These are phyloP conservation scores for Nitzschia inconspicua DNA, from an alignment of 108 stramenopile species.

Conservation along the genomic window DNA sequence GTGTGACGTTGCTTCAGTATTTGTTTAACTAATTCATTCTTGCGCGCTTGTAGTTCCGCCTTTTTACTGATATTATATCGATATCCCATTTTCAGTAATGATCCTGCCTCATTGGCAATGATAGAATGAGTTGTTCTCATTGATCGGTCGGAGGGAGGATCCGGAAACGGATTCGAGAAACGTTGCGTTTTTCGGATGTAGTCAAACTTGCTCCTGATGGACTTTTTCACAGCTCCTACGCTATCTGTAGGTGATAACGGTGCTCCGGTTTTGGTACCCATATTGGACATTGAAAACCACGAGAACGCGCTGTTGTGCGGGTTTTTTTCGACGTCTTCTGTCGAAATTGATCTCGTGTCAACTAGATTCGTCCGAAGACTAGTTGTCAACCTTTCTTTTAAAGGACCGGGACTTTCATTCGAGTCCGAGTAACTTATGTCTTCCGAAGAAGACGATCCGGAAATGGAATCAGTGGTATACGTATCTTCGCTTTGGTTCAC, in stretches of 20 bases:
- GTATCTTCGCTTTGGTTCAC: neutral
- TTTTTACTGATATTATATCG: neutral
- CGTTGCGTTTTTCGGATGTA: neutral
- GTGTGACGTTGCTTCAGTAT: slow-evolving; percentile 2
- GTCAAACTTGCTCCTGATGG: neutral
- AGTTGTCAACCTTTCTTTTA: neutral
- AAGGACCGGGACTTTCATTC: neutral
- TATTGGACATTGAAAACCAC: neutral
- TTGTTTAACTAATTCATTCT: neutral
- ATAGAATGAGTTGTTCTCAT: slow-evolving; percentile 2
- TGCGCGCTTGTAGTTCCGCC: no score
- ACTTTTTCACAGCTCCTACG: neutral
- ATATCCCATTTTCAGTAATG: neutral
- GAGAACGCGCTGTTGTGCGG: neutral
- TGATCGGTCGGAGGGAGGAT: slow-evolving; percentile 9
- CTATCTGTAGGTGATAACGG: slow-evolving; percentile 3
- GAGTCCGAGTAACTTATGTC: no score
- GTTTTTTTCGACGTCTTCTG: neutral
- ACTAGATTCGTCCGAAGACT: neutral
- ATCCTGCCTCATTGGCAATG: slow-evolving; percentile 1
- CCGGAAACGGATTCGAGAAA: no score
- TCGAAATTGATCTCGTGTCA: neutral
- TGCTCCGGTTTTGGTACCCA: neutral
- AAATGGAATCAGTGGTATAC: neutral
- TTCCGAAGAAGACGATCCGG: neutral